Conservation (phyloP, 768 basidiomycete genomes). For the Pleurotus tuoliensis region DNA sequence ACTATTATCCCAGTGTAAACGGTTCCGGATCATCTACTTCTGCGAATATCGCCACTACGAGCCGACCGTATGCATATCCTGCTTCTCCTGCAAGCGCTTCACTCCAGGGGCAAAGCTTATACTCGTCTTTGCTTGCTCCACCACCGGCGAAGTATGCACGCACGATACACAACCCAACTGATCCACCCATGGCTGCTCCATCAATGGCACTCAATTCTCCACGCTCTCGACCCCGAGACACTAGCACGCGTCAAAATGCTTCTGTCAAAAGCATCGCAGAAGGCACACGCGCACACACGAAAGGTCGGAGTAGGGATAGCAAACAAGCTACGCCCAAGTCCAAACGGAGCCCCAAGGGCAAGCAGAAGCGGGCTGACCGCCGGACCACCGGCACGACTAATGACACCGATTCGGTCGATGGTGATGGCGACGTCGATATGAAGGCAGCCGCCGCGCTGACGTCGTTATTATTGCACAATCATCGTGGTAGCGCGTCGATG, state of each 20-base stretch:
- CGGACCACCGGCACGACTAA: slow-evolving; percentile 21
- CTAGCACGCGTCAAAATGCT: slow-evolving; percentile 15
- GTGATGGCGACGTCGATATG: slow-evolving; percentile 59
- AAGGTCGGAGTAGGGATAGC: slow-evolving; percentile 29
- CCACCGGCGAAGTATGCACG: slow-evolving; percentile 74
- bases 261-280: slow-evolving; percentile 41
- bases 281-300: slow-evolving; percentile 40
- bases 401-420: slow-evolving; percentile 38
- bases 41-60: slow-evolving; percentile 22
- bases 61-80: slow-evolving; percentile 27
- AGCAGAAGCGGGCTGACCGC: slow-evolving; percentile 34
- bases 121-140: slow-evolving; percentile 70
- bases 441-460: slow-evolving; percentile 82
- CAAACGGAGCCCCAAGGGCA: slow-evolving; percentile 45
- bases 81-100: slow-evolving; percentile 29
- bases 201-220: slow-evolving; percentile 42
- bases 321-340: slow-evolving; percentile 29
- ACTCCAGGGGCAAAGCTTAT: slow-evolving; percentile 52
- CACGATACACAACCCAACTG: slow-evolving; percentile 72
- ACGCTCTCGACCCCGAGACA: slow-evolving; percentile 27
- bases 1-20: slow-evolving; percentile 34
- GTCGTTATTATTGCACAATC: slow-evolving; percentile 61
- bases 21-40: slow-evolving; percentile 14
- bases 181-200: slow-evolving; percentile 62
- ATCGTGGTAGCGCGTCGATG: slow-evolving; percentile 42